phyloP scores from a whole-genome alignment of 1,139 yeast species.

The Suhomyces terraborum region DNA sequence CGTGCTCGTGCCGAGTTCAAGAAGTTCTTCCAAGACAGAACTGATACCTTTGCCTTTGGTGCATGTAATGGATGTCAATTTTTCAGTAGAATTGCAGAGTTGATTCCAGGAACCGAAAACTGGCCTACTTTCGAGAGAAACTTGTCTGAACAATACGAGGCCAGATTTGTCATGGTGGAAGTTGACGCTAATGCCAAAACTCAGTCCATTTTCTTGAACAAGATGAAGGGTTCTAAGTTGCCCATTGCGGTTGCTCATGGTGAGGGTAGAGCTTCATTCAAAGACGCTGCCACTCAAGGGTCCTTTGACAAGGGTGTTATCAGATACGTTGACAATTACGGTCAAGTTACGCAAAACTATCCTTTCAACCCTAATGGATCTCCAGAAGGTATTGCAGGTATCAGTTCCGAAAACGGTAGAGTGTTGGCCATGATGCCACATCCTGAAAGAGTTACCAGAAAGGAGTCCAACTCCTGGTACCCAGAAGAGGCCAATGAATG shows the following conservation, averaged over 20 bases:
- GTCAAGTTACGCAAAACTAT: constrained; percentile 74
- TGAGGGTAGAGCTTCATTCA: constrained; percentile 89
- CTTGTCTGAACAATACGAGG: constrained; percentile 93
- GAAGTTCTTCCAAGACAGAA: constrained; percentile 80
- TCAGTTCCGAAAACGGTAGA: constrained; percentile 86
- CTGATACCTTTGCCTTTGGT: constrained; percentile 96
- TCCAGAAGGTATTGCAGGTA: constrained; percentile 90
- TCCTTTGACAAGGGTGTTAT: constrained; percentile 55
- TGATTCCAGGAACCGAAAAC: constrained; percentile 92
- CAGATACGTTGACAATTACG: constrained; percentile 88
- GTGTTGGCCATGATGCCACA: constrained; percentile 99
- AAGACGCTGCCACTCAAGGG: constrained; percentile 42
- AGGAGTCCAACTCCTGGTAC: constrained; percentile 89
- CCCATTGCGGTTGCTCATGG: constrained; percentile 99
- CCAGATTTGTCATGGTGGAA: constrained; percentile 90
- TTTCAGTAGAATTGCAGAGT: constrained; percentile 78
- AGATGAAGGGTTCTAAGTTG: constrained; percentile 87
- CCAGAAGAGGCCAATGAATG: constrained; percentile 65
- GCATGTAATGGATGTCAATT: constrained; percentile 99
- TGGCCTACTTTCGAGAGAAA: constrained; percentile 98
- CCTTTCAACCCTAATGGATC: constrained; percentile 98
- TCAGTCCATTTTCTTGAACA: constrained; percentile 76
- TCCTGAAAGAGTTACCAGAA: constrained; percentile 92
- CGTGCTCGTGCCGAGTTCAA: constrained; percentile 74
- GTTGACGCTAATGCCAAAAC: constrained; percentile 50